These are phyloP conservation scores for Backusella westeae DNA, from an alignment of 192 early-diverging fungal species.

Conservation along the genomic window DNA sequence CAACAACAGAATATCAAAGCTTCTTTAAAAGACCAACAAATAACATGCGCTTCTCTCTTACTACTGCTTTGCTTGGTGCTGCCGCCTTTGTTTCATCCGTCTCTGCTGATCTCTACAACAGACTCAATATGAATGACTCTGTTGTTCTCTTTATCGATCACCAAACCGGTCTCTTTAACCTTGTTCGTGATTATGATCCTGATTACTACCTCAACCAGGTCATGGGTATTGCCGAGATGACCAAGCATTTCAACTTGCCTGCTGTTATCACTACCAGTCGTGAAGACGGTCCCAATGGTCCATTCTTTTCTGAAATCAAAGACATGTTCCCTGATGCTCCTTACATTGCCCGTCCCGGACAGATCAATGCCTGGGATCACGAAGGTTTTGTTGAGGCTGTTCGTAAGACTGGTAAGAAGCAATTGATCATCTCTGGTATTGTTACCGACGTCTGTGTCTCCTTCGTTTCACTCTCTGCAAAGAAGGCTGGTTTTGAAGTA, in stretches of 20 bases:
- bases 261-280: conserved; percentile 29
- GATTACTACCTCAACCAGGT: conserved; percentile 23
- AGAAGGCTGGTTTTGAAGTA: conserved; percentile 32
- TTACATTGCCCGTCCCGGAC: conserved; percentile 28
- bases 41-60: conserved; percentile 7
- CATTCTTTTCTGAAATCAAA: conserved; percentile 18
- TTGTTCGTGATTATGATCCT: conserved; percentile 27
- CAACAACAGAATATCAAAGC: not conserved
- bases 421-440: conserved; percentile 33
- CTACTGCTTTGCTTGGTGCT: conserved; percentile 6
- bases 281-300: conserved; percentile 32
- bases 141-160: conserved; percentile 33
- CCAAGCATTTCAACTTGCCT: conserved; percentile 24
- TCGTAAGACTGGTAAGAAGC: conserved; percentile 31
- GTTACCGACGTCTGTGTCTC: conserved; percentile 36
- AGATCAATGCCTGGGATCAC: conserved; percentile 37
- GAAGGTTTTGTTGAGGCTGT: conserved; percentile 26
- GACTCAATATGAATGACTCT: conserved; percentile 23
- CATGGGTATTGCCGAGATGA: conserved; percentile 22
- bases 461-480: conserved; percentile 34
- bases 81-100: not conserved
- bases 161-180: conserved; percentile 27
- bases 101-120: conserved; percentile 17
- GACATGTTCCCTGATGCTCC: conserved; percentile 31
- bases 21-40: not conserved